Evolutionary conservation across 306 rosid genomes (phyloP), one percentile per base, ranked within the genome.

Genomic region (Quercus alba): DNA sequence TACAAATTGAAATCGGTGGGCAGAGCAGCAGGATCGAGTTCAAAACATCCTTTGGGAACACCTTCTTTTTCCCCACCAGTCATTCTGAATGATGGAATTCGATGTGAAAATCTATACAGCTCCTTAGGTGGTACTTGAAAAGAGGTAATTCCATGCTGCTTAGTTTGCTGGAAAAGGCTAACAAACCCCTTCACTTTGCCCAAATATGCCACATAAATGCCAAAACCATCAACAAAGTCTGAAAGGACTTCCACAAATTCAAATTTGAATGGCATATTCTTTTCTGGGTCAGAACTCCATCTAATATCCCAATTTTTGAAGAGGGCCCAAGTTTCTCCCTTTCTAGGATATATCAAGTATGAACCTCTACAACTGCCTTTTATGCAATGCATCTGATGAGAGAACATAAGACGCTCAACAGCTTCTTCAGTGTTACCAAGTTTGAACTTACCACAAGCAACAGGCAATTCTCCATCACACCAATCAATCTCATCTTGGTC

Each of bases 271-370:
- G 86, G 77, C 1, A 7, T 15, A 69, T 93, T 81, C 72, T 85
- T 87, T 74, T 87, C 75, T 6, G 92, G 93, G 56, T 93, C 75
- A 49, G 86, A 88, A 77, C 89, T 83, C 98, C 99, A 93, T 31
- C 85, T 83, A 17, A 88, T 82, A 84, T 93, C 93, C 99, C 99
- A 93, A 74, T 93, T 72, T 86, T 84, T 89, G 82, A 85, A 95
- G 58, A 95, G 70, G 62, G 98, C 99, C 99, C 99, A 95, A 35
- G 94, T 95, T 77, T 95, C 98, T 38, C 98, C 98, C 84, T 87
- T 89, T 75, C 81, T 78, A 25, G 99, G 98, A 87, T 91, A 89
- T 67, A 95, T 79, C 54, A 89, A 44, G 72, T 72, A 90, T 31
- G 83, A 13, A 75, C 72, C 61, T 23, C 75, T 75, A 23, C 56